A percentile compares a stretch with the other conserved stretches of the same genome.
phyloP scores from a whole-genome alignment of 208 protist species.

The Wallacemonas sp. region DNA sequence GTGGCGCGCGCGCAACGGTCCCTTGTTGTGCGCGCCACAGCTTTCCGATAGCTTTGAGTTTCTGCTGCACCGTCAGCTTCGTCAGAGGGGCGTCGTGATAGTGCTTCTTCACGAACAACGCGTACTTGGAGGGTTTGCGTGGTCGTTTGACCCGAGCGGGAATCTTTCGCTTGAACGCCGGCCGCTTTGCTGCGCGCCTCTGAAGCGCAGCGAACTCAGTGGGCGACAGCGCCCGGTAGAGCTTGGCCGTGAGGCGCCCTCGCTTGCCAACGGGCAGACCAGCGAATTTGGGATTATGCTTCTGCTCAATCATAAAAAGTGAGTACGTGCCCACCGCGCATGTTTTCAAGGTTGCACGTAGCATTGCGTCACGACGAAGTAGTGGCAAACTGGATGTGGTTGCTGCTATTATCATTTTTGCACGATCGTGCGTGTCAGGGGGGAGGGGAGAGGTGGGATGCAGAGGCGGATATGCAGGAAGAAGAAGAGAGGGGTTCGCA shows the following conservation, averaged over 20 bases:
- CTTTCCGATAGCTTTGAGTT: conserved; percentile 1
- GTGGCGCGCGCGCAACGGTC: not conserved
- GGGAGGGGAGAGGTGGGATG: no score
- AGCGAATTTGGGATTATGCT: conserved; percentile 32
- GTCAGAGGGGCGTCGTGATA: not conserved
- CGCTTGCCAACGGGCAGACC: conserved; percentile 30
- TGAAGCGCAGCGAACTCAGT: conserved; percentile 26
- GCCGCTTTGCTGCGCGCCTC: conserved; percentile 29
- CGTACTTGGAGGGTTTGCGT: conserved; percentile 5
- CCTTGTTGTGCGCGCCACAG: conserved; percentile 18
- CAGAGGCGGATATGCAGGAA: no score
- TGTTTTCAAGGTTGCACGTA: conserved; percentile 24
- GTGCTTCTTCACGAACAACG: conserved; percentile 9
- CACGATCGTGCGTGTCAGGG: no score
- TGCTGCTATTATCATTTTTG: no score
- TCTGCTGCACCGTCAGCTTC: conserved; percentile 10
- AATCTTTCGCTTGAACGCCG: conserved; percentile 17
- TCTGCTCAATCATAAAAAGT: conserved; percentile 55
- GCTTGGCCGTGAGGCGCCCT: conserved; percentile 24
- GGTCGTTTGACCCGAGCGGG: not conserved
- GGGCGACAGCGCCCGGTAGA: conserved; percentile 34
- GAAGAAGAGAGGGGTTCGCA: no score
- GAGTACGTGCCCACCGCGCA: conserved; percentile 32
- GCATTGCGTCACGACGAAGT: no score
- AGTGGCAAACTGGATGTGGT: no score